Evolutionary conservation across 2,329 filamentous ascomycete genomes (phyloP).

Genomic region (Colletotrichum sp.): DNA sequence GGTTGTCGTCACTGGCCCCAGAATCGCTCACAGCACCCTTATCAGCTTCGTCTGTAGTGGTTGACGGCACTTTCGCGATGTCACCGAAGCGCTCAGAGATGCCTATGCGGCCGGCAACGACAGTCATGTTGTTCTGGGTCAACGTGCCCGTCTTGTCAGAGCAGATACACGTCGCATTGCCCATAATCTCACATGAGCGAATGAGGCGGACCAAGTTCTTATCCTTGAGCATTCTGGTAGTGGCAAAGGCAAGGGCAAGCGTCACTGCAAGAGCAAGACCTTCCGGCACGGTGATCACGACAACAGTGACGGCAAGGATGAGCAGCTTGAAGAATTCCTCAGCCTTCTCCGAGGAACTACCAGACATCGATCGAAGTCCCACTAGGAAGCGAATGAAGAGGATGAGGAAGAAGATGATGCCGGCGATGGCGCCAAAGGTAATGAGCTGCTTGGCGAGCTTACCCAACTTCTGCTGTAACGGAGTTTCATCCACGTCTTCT

Average conservation of each 20-base stretch:
- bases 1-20: constrained; percentile 29
- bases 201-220: constrained; percentile 66
- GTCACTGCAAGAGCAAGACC: constrained; percentile 67
- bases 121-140: constrained; percentile 68
- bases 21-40: constrained; percentile 27
- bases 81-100: constrained; percentile 40
- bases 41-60: constrained; percentile 12
- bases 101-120: constrained; percentile 63
- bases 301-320: constrained; percentile 62
- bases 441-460: constrained; percentile 77
- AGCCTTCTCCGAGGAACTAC: constrained; percentile 50
- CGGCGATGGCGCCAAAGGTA: constrained; percentile 43
- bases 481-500: constrained; percentile 79
- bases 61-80: background rate
- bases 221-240: constrained; percentile 66
- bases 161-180: constrained; percentile 67
- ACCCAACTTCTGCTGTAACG: constrained; percentile 79
- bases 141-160: constrained; percentile 72
- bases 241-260: constrained; percentile 65
- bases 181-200: constrained; percentile 68
- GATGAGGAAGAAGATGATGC: constrained; percentile 45
- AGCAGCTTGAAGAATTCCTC: constrained; percentile 62
- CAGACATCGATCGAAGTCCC: constrained; percentile 28
- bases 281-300: constrained; percentile 66
- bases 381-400: constrained; percentile 45